Evolutionary conservation across 2,329 filamentous ascomycete species (phyloP), one percentile per base, ranked within the genome.

Genomic region (Chlorencoelia australis): DNA sequence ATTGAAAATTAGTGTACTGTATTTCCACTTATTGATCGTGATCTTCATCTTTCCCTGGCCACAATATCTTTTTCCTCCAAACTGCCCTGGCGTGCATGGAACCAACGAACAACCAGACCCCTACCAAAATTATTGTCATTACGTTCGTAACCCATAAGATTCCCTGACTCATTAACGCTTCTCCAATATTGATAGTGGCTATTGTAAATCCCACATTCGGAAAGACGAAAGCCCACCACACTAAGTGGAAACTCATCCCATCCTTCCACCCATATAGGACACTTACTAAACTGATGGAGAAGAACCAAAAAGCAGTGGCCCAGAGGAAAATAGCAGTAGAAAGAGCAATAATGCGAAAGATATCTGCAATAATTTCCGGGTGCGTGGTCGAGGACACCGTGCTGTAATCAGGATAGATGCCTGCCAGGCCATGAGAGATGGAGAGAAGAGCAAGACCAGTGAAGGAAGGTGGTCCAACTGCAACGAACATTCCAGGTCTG

Each of bases 401-500:
- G 4, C 39, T 42, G 22, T 50, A 48, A 1, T 35, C 33, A 1
- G 48, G 45, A 24, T 48, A 51, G 7, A 53, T 46, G 5, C 54
- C 44, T 0, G 50, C 61, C 0, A 78, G 55, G 4, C 66, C 65
- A 25, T 69, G 64, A 0, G 77, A 68, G 69, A 84, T 78, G 29
- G 78, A 79, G 21, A 85, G 71, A 24, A 84, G 64, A 0, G 80
- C 79, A 8, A 83, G 61, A 1, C 73, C 74, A 0, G 80, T 85
- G 60, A 83, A 85, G 1, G 75, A 69, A 0, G 79, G 79, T 1
- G 80, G 79, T 0, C 81, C 81, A 11, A 84, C 80, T 40, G 76
- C 79, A 63, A 85, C 83, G 62, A 82, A 85, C 53, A 85, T 71
- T 1, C 73, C 79, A 0, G 79, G 75, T 33, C 80, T 65, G 43